These are phyloP conservation scores for Cladorrhinum samala DNA, from an alignment of 495 filamentous ascomycete species.

Conservation along the genomic window DNA sequence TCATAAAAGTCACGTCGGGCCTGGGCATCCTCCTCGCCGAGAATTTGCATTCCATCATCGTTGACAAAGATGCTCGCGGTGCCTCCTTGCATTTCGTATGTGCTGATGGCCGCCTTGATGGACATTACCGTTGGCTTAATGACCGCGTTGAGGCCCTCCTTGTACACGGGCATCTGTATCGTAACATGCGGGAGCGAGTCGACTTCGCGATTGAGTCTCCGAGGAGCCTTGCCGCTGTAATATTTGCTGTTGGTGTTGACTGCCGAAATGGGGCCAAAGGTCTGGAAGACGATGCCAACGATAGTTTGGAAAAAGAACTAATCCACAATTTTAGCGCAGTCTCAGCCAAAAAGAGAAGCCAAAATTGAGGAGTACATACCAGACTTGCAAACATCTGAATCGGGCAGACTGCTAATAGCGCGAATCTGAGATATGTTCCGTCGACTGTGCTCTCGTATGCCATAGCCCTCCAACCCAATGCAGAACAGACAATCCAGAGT, in stretches of 20 bases:
- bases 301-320: constrained; percentile 60
- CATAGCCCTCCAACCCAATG: constrained; percentile 49
- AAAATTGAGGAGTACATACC: constrained; percentile 30
- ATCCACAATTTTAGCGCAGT: constrained; percentile 7
- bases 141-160: constrained; percentile 58
- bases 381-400: constrained; percentile 53
- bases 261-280: constrained; percentile 54
- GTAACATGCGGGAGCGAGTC: constrained; percentile 58
- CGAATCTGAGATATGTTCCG: constrained; percentile 39
- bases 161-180: constrained; percentile 72
- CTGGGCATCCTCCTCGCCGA: constrained; percentile 48
- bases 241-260: constrained; percentile 52
- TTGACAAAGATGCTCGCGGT: constrained; percentile 67
- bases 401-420: constrained; percentile 40
- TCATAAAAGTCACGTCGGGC: constrained; percentile 58
- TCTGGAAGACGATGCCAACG: constrained; percentile 49
- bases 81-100: constrained; percentile 63
- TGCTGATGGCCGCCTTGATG: constrained; percentile 58
- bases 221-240: constrained; percentile 52
- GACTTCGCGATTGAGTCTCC: constrained; percentile 38
- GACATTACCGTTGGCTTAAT: constrained; percentile 58
- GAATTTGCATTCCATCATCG: constrained; percentile 62
- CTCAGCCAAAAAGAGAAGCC: background rate
- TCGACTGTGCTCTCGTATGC: constrained; percentile 50
- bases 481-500: constrained; percentile 48